Evolutionary conservation across 2,329 filamentous ascomycete genomes (phyloP), one percentile per base, ranked within the genome.

Genomic region (Penicillium sp.): DNA sequence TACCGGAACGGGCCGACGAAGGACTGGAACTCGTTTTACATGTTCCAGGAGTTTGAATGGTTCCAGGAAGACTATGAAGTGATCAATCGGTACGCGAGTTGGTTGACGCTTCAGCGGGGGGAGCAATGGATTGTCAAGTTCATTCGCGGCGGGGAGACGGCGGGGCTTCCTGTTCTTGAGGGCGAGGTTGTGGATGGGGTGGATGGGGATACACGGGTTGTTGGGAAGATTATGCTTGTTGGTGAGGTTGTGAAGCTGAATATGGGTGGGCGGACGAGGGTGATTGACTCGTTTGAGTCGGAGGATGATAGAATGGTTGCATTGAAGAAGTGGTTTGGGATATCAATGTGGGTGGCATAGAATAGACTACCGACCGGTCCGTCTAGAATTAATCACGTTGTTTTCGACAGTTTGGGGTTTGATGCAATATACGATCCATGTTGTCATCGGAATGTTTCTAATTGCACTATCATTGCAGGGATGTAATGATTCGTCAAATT

Each of bases 261-360:
- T 27, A 55, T 72, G 16, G 58, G 65, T 14, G 72, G 69, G 2
- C 58, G 64, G 42, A 71, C 69, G 16, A 61, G 65, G 33, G 57
- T 64, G 26, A 54, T 70, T 20, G 56, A 67, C 28, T 55, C 63
- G 8, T 68, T 72, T 33, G 51, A 63, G 36, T 68, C 57, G 2
- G 70, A 77, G 36, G 56, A 64, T 19, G 69, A 72, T 18, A 63
- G 71, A 21, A 18, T 74, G n/a, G 43, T 57, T 26, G 72, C 64
- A 5, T 50, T 77, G 31, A 62, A 67, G 33, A 60, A 72, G 37
- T 57, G 68, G 36, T 71, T 76, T 48, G 64, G 60, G 2, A 72
- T 77, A 31, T 56, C 53, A 18, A 53, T 75, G 20, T 23, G 1
- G 1, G 11, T 7, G 11, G 7, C 21, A 23, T 23, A 11, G n/a